Percentiles rank a stretch among this genome's conserved stretches.
These are phyloP conservation scores for Trametes cubensis DNA, from an alignment of 768 basidiomycete species.

Conservation along the genomic window DNA sequence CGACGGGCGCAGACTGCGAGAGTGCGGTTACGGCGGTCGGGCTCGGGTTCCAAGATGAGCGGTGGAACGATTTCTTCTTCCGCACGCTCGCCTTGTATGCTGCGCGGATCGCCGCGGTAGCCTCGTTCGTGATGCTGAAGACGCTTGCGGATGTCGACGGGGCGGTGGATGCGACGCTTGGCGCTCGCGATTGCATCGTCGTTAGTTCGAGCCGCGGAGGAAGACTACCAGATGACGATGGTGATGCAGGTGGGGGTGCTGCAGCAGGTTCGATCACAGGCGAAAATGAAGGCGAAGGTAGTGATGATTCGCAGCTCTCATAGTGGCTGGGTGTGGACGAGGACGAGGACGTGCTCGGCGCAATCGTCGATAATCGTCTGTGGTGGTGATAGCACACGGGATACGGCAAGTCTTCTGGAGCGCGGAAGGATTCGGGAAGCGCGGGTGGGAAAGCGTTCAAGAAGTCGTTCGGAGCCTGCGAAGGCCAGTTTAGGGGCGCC, in stretches of 20 bases:
- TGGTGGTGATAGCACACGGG: conserved; percentile 27
- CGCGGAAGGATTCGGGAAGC: conserved; percentile 46
- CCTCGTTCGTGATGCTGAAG: conserved; percentile 29
- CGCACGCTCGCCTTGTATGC: conserved; percentile 53
- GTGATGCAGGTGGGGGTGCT: conserved; percentile 9
- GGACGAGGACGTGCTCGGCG: conserved; percentile 25
- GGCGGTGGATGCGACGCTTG: conserved; percentile 25
- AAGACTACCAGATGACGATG: conserved; percentile 16
- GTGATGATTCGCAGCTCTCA: conserved; percentile 31
- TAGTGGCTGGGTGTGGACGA: conserved; percentile 30
- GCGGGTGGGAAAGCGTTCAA: conserved; percentile 60
- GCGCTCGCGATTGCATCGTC: conserved; percentile 19
- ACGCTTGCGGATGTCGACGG: conserved; percentile 20
- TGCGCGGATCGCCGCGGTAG: conserved; percentile 50
- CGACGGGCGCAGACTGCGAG: background rate
- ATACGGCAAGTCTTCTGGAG: conserved; percentile 27
- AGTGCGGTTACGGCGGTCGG: conserved; percentile 17
- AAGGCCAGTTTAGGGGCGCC: conserved; percentile 30
- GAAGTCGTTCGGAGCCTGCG: conserved; percentile 45
- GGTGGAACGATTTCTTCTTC: conserved; percentile 49
- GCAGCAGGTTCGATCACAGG: conserved; percentile 14
- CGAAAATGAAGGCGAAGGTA: conserved; percentile 27
- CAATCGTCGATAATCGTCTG: conserved; percentile 19
- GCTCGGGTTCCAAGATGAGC: conserved; percentile 51
- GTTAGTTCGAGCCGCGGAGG: conserved; percentile 17